A percentile compares a stretch with the other conserved stretches of the same genome.
These are phyloP conservation scores for Cyclostephanos invisitatus DNA, from an alignment of 108 stramenopile genomes.

Conservation along the genomic window DNA sequence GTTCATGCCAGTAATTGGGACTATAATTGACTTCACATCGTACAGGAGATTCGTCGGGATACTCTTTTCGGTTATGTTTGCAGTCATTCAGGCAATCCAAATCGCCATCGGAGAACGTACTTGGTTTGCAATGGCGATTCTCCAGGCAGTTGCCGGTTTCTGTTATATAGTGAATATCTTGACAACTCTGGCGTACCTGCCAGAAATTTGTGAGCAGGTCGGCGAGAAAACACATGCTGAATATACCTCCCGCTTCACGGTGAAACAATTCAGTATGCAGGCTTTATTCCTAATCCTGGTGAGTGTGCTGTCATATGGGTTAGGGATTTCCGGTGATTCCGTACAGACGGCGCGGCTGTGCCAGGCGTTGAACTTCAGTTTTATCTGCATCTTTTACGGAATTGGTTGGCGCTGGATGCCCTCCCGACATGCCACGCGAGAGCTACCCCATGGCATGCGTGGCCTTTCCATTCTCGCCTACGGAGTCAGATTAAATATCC, in stretches of 20 bases:
- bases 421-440: constrained; percentile 18
- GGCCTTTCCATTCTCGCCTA: constrained; percentile 23
- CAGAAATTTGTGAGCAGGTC: constrained; percentile 50
- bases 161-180: constrained; percentile 42
- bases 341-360: constrained; percentile 46
- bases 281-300: constrained; percentile 53
- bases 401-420: constrained; percentile 55
- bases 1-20: constrained; percentile 66
- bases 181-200: constrained; percentile 31
- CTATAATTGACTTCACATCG: constrained; percentile 64
- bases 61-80: constrained; percentile 30
- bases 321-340: constrained; percentile 33
- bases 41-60: constrained; percentile 53
- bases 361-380: constrained; percentile 34
- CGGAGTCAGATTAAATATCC: constrained; percentile 54
- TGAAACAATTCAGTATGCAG: constrained; percentile 56
- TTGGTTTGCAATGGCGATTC: constrained; percentile 69
- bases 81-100: constrained; percentile 53
- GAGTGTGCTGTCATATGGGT: constrained; percentile 27
- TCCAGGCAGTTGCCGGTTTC: constrained; percentile 61
- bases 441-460: constrained; percentile 46
- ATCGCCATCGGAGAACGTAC: constrained; percentile 50
- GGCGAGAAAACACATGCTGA: constrained; percentile 37
- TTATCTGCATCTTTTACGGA: constrained; percentile 35
- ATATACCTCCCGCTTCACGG: constrained; percentile 46